These are phyloP conservation scores for Neonectria punicea DNA, from an alignment of 2,329 filamentous ascomycete genomes.

Conservation along the genomic window DNA sequence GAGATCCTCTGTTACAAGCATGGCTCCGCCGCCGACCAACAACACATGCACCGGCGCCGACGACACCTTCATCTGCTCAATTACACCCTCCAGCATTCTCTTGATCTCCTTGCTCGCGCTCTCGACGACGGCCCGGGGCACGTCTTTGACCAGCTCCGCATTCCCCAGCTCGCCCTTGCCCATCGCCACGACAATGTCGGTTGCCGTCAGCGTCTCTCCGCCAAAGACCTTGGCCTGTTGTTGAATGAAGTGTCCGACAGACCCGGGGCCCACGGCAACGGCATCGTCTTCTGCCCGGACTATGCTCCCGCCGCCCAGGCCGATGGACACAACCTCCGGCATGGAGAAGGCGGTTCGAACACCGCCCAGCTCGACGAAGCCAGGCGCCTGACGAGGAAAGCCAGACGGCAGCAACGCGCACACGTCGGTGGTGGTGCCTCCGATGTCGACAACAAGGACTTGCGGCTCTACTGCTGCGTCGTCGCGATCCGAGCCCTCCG, in stretches of 20 bases:
- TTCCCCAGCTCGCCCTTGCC: slow-evolving; percentile 48
- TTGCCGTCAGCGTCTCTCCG: slow-evolving; percentile 62
- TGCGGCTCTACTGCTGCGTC: slow-evolving; percentile 39
- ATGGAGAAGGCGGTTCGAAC: slow-evolving; percentile 69
- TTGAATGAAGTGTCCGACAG: slow-evolving; percentile 63
- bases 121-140: slow-evolving; percentile 36
- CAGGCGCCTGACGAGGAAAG: slow-evolving; percentile 68
- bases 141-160: slow-evolving; percentile 38
- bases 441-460: slow-evolving; percentile 66
- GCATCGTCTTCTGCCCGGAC: slow-evolving; percentile 29
- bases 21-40: slow-evolving; percentile 67
- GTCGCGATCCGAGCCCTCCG: neutral
- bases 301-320: slow-evolving; percentile 63
- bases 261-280: slow-evolving; percentile 65
- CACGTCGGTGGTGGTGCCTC: slow-evolving; percentile 70
- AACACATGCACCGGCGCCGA: slow-evolving; percentile 62
- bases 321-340: slow-evolving; percentile 66
- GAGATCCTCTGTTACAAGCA: slow-evolving; percentile 60
- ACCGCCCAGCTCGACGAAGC: slow-evolving; percentile 67
- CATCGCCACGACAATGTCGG: slow-evolving; percentile 59
- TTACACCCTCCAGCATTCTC: slow-evolving; percentile 59
- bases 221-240: slow-evolving; percentile 63
- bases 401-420: slow-evolving; percentile 67
- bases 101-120: slow-evolving; percentile 51
- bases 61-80: slow-evolving; percentile 68